Conservation (phyloP, 2,329 filamentous ascomycete species). For the Helotiales sp. region DNA sequence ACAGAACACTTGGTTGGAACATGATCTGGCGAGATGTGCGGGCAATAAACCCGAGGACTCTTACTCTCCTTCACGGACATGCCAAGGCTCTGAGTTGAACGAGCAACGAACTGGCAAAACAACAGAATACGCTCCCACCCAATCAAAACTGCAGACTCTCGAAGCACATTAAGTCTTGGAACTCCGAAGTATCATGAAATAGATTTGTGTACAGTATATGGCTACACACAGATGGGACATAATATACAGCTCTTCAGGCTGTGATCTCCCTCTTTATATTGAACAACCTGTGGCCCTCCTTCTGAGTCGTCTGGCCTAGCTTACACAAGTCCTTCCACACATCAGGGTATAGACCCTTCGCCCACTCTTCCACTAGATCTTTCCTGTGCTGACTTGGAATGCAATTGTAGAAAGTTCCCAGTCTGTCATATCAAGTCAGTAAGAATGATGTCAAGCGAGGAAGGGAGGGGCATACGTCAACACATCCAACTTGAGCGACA, state of each 20-base stretch:
- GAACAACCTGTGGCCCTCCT: constrained; percentile 38
- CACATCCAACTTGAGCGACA: constrained; percentile 69
- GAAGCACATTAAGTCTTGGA: not conserved
- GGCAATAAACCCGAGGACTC: no score
- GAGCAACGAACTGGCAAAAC: not conserved
- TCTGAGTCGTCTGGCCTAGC: constrained; percentile 34
- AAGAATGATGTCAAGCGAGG: constrained; percentile 4
- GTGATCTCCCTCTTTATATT: constrained; percentile 38
- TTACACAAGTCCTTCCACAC: constrained; percentile 67
- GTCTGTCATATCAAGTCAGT: constrained; percentile 50
- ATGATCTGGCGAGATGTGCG: no score
- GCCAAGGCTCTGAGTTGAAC: no score
- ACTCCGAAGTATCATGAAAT: not conserved
- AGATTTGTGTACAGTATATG: no score
- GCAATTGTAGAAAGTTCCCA: constrained; percentile 78
- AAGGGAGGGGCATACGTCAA: constrained; percentile 65
- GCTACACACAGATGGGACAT: constrained; percentile 10
- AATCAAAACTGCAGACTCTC: not conserved
- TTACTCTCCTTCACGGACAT: no score
- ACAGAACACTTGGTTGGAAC: no score
- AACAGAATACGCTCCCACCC: not conserved
- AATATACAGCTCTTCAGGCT: constrained; percentile 28
- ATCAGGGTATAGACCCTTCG: constrained; percentile 67
- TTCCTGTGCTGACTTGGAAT: constrained; percentile 70
- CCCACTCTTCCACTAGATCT: constrained; percentile 75